Percentiles rank a stretch among this genome's conserved stretches.
These are phyloP conservation scores for Litsea cubeba DNA, from an alignment of 164 flowering plant species.

Conservation along the genomic window DNA sequence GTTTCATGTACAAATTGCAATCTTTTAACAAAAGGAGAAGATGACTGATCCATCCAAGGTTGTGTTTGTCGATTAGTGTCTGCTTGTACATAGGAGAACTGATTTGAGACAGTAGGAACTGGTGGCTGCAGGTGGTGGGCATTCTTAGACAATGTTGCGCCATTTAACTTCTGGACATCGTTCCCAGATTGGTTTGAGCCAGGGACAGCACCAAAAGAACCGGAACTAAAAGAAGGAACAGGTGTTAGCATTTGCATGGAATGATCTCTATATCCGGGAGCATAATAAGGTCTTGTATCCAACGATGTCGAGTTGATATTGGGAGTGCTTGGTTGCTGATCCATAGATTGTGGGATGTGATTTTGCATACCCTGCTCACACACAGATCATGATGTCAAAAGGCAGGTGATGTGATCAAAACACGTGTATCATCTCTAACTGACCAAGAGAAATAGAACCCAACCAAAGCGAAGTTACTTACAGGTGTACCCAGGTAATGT, in stretches of 20 bases:
- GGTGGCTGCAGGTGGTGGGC: conserved; percentile 62
- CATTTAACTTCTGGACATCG: conserved; percentile 31
- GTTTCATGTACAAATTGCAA: conserved; percentile 31
- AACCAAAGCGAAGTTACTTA: conserved; percentile 16
- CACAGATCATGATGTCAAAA: conserved; percentile 5
- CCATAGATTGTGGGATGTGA: conserved; percentile 21
- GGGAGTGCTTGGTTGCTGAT: conserved; percentile 28
- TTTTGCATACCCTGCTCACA: conserved; percentile 34
- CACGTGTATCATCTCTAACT: neutral
- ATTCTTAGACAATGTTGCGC: conserved; percentile 33
- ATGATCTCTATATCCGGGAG: conserved; percentile 39
- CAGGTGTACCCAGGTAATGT: conserved; percentile 22
- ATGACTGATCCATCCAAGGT: conserved; percentile 51
- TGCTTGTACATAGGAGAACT: conserved; percentile 64
- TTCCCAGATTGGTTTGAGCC: conserved; percentile 27
- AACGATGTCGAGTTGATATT: conserved; percentile 22
- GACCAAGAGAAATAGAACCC: conserved; percentile 1
- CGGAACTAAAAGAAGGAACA: conserved; percentile 23
- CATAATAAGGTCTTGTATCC: conserved; percentile 31
- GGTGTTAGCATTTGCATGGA: conserved; percentile 30
- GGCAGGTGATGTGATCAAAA: neutral
- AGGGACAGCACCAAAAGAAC: conserved; percentile 29
- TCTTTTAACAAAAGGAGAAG: conserved; percentile 34
- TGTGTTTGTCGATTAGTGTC: conserved; percentile 35
- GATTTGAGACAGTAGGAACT: conserved; percentile 62